Evolutionary conservation across 192 early-diverging fungal genomes (phyloP), one percentile per base, ranked within the genome.

Genomic region (Coemansia sp.): DNA sequence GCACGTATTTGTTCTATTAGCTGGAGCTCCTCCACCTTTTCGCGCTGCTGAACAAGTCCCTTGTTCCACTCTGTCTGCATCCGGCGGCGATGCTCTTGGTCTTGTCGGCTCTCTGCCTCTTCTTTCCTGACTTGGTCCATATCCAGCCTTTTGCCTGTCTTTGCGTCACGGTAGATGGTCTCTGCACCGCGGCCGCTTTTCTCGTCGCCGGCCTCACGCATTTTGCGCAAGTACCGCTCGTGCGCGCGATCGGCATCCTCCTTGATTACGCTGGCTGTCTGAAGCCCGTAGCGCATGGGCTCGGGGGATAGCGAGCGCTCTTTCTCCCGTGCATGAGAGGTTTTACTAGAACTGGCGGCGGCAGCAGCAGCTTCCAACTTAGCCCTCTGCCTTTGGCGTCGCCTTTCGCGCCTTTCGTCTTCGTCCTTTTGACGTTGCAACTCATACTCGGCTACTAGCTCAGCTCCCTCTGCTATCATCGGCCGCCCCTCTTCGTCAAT

Each of bases 101-200:
- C 61, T 4, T 71, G 76, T 23, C 76, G 57, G 43, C 63, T 56
- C 21, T 72, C 77, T 8, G 60, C 60, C 25, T 76, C 69, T 14
- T 83, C 78, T 13, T 76, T 77, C 23, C 68, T 56, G 56, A 77
- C 69, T 14, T 65, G 69, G n/a, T 81, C 86, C 3, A 85, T 64
- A 52, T 92, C 83, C 50, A 81, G 73, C 37, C 69, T 73, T 33
- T 79, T 70, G 14, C 91, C 91, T 1, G 69, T 73, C 63, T 85
- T 85, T 68, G 88, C 48, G 37, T 76, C 87, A 52, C 91, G 85
- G 65, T 90, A 85, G 21, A 92, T 79, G 6, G 88, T 90, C n/a
- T 68, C 50, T 10, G 83, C 86, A 14, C 70, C 62, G 3, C 70
- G 63, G 26, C 83, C 80, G 20, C 56, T 61, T 14, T 34, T 34